Evolutionary conservation across 768 basidiomycete species (phyloP).

Genomic region (Trametes cingulata): DNA sequence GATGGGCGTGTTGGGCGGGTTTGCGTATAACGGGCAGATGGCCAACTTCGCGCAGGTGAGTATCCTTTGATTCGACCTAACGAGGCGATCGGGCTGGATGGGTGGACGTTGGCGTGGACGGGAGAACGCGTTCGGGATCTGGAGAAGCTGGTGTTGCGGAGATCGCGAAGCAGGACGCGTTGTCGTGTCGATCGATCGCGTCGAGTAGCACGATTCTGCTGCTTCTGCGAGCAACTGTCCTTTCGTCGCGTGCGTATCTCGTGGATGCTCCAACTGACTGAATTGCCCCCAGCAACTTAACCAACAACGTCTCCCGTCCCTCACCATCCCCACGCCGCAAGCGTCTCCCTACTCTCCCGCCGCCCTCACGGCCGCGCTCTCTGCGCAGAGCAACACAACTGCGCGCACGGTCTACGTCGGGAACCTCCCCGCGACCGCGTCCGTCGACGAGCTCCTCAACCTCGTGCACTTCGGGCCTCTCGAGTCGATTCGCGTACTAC

Average conservation of each 20-base stretch:
- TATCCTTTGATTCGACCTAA: constrained; percentile 13
- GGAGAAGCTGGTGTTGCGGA: no score
- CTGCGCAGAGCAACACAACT: constrained; percentile 54
- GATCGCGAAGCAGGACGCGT: not conserved
- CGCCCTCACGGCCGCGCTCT: constrained; percentile 71
- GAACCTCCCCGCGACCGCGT: constrained; percentile 91
- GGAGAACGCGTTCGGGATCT: no score
- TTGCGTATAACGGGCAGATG: constrained; percentile 73
- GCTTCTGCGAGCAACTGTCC: no score
- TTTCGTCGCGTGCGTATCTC: no score
- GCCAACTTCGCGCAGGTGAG: constrained; percentile 66
- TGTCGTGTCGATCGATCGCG: no score
- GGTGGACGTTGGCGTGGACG: no score
- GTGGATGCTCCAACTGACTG: no score
- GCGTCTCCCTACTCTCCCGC: constrained; percentile 77
- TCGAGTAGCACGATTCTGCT: no score
- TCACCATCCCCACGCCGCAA: constrained; percentile 71
- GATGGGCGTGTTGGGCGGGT: constrained; percentile 70
- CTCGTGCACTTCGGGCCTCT: constrained; percentile 98
- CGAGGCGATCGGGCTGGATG: constrained; percentile 12
- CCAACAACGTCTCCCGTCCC: constrained; percentile 64
- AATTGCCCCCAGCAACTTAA: constrained; percentile 40
- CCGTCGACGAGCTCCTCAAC: constrained; percentile 96
- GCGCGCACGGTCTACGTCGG: constrained; percentile 97
- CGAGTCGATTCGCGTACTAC: constrained; percentile 90